These are phyloP conservation scores for Sugiyamaella paludigena DNA, from an alignment of 1,139 yeast species.

Conservation along the genomic window DNA sequence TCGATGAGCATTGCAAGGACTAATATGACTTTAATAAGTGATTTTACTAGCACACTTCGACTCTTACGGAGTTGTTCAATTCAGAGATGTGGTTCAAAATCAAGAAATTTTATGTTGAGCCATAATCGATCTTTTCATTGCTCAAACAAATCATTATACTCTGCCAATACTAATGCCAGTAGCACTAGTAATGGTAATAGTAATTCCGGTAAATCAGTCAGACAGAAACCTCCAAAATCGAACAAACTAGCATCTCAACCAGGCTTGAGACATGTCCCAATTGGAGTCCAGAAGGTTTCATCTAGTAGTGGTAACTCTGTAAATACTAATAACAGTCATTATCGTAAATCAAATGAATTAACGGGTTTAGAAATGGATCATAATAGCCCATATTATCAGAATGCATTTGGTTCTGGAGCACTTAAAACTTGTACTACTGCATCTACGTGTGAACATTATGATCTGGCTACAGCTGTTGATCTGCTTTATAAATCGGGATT, in stretches of 20 bases:
- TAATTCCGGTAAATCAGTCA: background rate
- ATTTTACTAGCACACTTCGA: no score
- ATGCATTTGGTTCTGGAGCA: background rate
- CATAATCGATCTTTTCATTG: no score
- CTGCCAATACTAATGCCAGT: no score
- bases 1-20: no score
- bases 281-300: background rate
- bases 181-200: no score
- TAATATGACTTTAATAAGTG: no score
- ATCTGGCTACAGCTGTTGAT: slow-evolving; percentile 46
- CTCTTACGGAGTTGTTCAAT: no score
- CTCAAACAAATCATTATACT: no score
- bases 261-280: slow-evolving; percentile 13
- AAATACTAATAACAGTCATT: background rate
- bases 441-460: slow-evolving; percentile 68
- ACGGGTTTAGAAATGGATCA: background rate
- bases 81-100: no score
- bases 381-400: slow-evolving; percentile 2
- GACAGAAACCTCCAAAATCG: slow-evolving; percentile 8
- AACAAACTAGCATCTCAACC: slow-evolving; percentile 12
- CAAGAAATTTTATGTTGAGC: no score
- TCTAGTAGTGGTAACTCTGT: no score
- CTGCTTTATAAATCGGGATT: slow-evolving; percentile 41
- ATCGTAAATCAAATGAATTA: no score
- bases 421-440: slow-evolving; percentile 54